Percentiles rank a stretch among this genome's conserved stretches.
phyloP scores from a whole-genome alignment of 768 basidiomycete genomes.

The Crepidotus variabilis region DNA sequence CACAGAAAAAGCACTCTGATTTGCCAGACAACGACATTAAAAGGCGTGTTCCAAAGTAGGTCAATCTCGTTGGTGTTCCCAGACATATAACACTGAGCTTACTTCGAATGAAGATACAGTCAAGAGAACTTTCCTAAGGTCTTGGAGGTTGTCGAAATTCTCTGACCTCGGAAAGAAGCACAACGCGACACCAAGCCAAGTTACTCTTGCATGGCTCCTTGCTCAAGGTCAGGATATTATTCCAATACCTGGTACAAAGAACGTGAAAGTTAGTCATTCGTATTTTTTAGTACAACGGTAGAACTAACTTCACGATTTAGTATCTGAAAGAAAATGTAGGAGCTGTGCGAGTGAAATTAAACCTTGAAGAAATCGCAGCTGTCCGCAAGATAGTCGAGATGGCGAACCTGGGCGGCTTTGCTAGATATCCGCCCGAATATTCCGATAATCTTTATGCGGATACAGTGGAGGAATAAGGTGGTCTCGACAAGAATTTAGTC shows the following conservation, averaged over 20 bases:
- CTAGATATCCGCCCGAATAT: not conserved
- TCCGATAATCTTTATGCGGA: not conserved
- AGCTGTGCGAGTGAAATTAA: slow-evolving; percentile 30
- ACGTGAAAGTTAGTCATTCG: slow-evolving; percentile 31
- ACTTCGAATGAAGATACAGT: slow-evolving; percentile 22
- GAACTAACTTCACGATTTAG: slow-evolving; percentile 10
- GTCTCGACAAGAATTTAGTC: no score
- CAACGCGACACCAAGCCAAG: slow-evolving; percentile 40
- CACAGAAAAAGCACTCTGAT: slow-evolving; percentile 30
- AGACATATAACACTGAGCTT: no score
- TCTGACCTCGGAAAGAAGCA: slow-evolving; percentile 35
- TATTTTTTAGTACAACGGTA: not conserved
- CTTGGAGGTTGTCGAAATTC: slow-evolving; percentile 35
- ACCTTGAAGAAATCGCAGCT: slow-evolving; percentile 30
- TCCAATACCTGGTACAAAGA: slow-evolving; percentile 46
- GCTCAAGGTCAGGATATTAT: slow-evolving; percentile 44
- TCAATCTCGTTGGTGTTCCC: not conserved
- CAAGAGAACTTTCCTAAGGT: slow-evolving; percentile 46
- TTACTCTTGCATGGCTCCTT: slow-evolving; percentile 48
- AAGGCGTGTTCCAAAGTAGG: slow-evolving; percentile 28
- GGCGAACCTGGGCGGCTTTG: slow-evolving; percentile 18
- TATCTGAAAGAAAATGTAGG: slow-evolving; percentile 43
- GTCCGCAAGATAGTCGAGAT: slow-evolving; percentile 31
- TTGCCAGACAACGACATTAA: slow-evolving; percentile 40
- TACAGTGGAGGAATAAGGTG: not conserved